Percentiles rank a stretch among this genome's conserved stretches.
Evolutionary conservation across 305 asterid genomes (phyloP).

Genomic region (Fraxinus angustifolia): DNA sequence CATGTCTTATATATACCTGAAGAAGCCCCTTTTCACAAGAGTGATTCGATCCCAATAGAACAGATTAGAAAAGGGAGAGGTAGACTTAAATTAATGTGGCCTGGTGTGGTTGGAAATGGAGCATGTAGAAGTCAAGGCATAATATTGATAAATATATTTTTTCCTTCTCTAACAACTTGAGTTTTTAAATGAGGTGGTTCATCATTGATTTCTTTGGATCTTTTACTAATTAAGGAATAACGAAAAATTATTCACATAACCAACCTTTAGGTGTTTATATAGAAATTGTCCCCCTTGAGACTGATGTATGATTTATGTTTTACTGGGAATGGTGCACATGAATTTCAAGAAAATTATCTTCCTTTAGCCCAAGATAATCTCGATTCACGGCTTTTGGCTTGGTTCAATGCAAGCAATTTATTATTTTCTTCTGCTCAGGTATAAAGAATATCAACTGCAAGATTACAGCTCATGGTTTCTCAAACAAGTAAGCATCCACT

Average conservation of each 20-base stretch:
- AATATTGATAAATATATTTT: background rate
- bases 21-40: background rate
- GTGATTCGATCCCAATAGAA: background rate
- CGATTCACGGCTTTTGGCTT: slow-evolving; percentile 5
- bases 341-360: background rate
- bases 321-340: background rate
- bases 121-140: no score
- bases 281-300: background rate
- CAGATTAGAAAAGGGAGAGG: background rate
- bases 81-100: background rate
- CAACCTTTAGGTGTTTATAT: background rate
- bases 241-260: background rate
- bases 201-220: background rate
- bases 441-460: slow-evolving; percentile 91
- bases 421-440: slow-evolving; percentile 39
- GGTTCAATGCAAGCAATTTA: background rate
- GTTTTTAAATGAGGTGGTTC: background rate
- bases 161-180: background rate
- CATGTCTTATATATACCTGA: background rate
- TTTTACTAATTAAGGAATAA: background rate
- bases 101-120: background rate
- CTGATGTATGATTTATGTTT: background rate
- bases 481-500: slow-evolving; percentile 53
- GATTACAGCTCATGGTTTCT: slow-evolving; percentile 93
- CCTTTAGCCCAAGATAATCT: background rate